Conservation (phyloP, 257 asterid genomes). For the Echites panduratus region DNA sequence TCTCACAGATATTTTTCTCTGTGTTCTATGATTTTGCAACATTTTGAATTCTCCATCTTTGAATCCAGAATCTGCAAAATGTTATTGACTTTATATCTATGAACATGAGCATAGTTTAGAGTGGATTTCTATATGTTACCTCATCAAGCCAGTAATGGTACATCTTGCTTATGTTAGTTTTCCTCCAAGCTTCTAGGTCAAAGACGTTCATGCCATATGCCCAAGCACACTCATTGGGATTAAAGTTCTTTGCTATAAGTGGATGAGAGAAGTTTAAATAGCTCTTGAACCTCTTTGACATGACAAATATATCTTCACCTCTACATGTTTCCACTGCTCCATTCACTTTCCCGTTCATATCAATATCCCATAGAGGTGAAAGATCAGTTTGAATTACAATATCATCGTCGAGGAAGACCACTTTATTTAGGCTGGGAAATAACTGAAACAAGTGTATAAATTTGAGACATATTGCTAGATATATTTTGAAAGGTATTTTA, state of each 20-base stretch:
- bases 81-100: not conserved
- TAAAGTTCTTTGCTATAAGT: conserved; percentile 52
- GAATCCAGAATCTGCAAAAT: not conserved
- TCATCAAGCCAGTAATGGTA: conserved; percentile 80
- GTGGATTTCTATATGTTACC: conserved; percentile 33
- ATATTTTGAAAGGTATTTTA: not conserved
- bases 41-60: not conserved
- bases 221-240: conserved; percentile 96
- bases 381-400: conserved; percentile 88
- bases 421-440: conserved; percentile 74
- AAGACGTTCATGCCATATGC: conserved; percentile 98
- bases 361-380: conserved; percentile 85
- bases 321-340: conserved; percentile 94
- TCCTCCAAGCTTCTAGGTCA: conserved; percentile 89
- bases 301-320: conserved; percentile 81
- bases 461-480: not conserved
- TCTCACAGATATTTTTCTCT: not conserved
- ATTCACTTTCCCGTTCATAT: conserved; percentile 86
- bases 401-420: conserved; percentile 93
- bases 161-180: conserved; percentile 65
- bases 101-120: not conserved
- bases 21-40: not conserved
- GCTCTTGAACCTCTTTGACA: conserved; percentile 85
- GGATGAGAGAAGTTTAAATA: conserved; percentile 95
- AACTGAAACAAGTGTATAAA: conserved; percentile 41